Base-by-base conservation (phyloP, 2,329 filamentous ascomycete genomes). In the Thyridium curvatum region DNA sequence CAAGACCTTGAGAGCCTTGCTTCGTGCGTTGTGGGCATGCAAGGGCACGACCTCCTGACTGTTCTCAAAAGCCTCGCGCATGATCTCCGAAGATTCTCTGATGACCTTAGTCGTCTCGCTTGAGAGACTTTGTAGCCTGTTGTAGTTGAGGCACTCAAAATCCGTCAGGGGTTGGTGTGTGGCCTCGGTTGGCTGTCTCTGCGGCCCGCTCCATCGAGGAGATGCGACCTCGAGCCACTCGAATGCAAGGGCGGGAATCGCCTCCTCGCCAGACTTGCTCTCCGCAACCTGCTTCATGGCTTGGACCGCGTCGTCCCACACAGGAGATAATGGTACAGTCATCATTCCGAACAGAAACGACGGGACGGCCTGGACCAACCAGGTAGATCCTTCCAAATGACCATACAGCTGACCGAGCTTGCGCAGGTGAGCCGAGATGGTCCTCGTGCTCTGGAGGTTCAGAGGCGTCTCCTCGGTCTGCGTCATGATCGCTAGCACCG, bases 341-440 rank as follows among this genome's bases (percentile, higher is more conserved):
- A 97, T 72, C 61, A 96, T 75, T 35, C 93, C 93, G 51, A 96
- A 95, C 51, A 88, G 81, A 52, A 90, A 97, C 1, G 78, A 73
- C 0, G 90, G 86, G 21, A 97, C 74, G 7, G 88, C 79, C 50
- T 76, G 72, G 42, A 76, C 71, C 46, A 94, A 64, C 77, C 83
- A 86, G 2, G 75, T 75, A 30, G 76, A 70, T 3, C 74, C 64
- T 31, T 69, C 65, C 9, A 82, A 55, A 17, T 74, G 68, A 6
- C 73, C 62, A 55, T 93, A 94, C 21, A 63, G 63, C 39, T 72
- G 64, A 12, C 82, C 71, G 32, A 96, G 71, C 52, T 87, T 89
- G 34, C 91, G 84, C 39, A 96, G 74, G 45, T 91, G 81, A 76
- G 96, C 94, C 3, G 86, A 83, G 28, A 95, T 77, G 14, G 79